Evolutionary conservation across 108 stramenopile genomes (phyloP), one percentile per base, ranked within the genome.

Genomic region (Nannochloropsis salina): DNA sequence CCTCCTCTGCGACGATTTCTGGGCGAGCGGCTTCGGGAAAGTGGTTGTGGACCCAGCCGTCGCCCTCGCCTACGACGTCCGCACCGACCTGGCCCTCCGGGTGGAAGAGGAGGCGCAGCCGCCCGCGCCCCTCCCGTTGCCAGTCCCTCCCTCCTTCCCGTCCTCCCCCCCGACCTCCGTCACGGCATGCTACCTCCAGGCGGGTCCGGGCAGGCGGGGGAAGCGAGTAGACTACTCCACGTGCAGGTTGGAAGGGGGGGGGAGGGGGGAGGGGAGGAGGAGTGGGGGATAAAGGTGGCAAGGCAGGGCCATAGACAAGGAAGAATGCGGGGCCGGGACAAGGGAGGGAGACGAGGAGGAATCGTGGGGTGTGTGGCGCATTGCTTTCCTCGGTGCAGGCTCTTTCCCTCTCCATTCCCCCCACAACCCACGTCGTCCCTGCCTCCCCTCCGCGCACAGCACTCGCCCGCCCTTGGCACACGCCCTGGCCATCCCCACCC

Each of bases 1-100:
- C 61, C 61, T 74, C 61, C 61, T 74, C 61, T 74, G 61, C 4
- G 61, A 74, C 4, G 61, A 74, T n/a, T 74, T 74, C 61, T 74
- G 61, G 61, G 61, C 61, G 2, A 74, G 61, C 61, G 4, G 4
- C 5, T n/a, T 3, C 4, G 61, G 61, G 20, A 15, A 74, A 2
- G 4, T 74, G 61, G 20, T 74, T 15, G 61, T 74, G 2, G 61
- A 74, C 5, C 61, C 61, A 2, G 2, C 61, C 2, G 61, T 74
- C 61, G 2, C 61, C 61, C 4, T 74, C 61, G 61, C 61, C 5
- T 74, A 74, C 61, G 61, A 74, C 61, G 61, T n/a, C 61, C 61
- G 61, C 61, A 74, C 61, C 2, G 61, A 74, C 61, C 61, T 51
- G 10, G 47, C 47, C 47, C 47, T 51, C 47, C n/a, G n/a, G n/a